A percentile compares a stretch with the other conserved stretches of the same genome.
phyloP scores from a whole-genome alignment of 257 asterid genomes.

The Rubia yunnanensis region DNA sequence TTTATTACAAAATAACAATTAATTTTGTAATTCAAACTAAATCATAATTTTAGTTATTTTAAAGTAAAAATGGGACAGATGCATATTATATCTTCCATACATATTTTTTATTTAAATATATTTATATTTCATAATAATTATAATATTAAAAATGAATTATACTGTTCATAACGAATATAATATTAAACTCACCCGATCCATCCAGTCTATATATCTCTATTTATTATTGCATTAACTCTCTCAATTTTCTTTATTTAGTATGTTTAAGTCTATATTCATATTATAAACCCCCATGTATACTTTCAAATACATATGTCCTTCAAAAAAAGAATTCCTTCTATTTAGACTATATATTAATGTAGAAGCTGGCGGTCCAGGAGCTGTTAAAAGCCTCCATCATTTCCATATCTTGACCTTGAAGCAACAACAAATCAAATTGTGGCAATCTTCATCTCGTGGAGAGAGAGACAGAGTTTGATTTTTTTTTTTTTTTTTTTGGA shows the following conservation, averaged over 20 bases:
- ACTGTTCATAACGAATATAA: too few species aligned
- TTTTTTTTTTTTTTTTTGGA: not conserved
- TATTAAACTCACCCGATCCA: too few species aligned
- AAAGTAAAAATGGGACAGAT: too few species aligned
- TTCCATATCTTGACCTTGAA: slow-evolving; percentile 42
- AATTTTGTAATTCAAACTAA: too few species aligned
- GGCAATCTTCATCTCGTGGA: not conserved
- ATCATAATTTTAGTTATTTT: too few species aligned
- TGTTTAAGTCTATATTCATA: not conserved
- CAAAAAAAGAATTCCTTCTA: not conserved
- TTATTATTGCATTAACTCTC: not conserved
- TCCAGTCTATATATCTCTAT: too few species aligned
- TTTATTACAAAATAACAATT: too few species aligned
- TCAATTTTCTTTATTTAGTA: not conserved
- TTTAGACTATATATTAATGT: not conserved
- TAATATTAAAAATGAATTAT: too few species aligned
- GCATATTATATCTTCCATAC: too few species aligned
- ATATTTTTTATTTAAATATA: too few species aligned
- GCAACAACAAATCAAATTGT: slow-evolving; percentile 21
- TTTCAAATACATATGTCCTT: not conserved
- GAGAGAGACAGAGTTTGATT: slow-evolving; percentile 4
- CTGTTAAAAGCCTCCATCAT: slow-evolving; percentile 12
- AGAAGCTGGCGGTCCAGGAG: slow-evolving; percentile 23
- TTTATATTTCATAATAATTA: too few species aligned
- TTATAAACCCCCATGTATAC: not conserved